Evolutionary conservation across 441 rosid genomes (phyloP).

Genomic region (Iberis amara): DNA sequence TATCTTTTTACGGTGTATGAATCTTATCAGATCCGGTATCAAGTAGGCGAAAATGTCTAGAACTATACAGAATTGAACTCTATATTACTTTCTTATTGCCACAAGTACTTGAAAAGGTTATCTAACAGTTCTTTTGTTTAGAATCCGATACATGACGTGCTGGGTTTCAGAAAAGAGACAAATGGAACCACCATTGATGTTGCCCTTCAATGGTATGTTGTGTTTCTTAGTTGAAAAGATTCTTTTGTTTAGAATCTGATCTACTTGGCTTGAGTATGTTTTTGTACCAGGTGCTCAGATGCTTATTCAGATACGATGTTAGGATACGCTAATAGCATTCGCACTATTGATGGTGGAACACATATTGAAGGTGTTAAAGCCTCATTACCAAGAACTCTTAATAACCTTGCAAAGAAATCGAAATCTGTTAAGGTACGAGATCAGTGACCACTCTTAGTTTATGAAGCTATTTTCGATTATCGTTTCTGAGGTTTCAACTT

Average conservation of each 20-base stretch:
- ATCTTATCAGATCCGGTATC: too few relatives aligned
- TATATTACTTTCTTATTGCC: too few relatives aligned
- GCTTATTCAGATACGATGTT: conserved; percentile 75
- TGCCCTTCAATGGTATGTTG: conserved; percentile 75
- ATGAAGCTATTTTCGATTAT: background rate
- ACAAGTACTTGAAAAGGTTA: too few relatives aligned
- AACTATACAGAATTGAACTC: too few relatives aligned
- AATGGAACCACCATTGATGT: conserved; percentile 58
- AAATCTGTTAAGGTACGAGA: conserved; percentile 50
- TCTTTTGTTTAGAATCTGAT: too few relatives aligned
- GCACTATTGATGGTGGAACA: conserved; percentile 80
- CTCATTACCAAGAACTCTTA: conserved; percentile 75
- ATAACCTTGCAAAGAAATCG: conserved; percentile 68
- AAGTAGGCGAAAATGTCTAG: too few relatives aligned
- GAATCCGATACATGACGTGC: conserved; percentile 74
- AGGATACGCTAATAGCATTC: conserved; percentile 76
- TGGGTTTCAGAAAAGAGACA: conserved; percentile 56
- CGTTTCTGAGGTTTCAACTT: background rate
- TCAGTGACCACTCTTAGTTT: too few relatives aligned
- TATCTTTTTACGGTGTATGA: too few relatives aligned
- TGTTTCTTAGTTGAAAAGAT: background rate
- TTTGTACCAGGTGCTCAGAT: conserved; percentile 60
- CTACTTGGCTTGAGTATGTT: background rate
- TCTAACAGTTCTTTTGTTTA: conserved; percentile 24
- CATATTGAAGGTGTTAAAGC: conserved; percentile 78